Percentiles rank a stretch among this genome's conserved stretches.
Conservation (phyloP, 2,329 filamentous ascomycete genomes). For the Aspergillus fructus region DNA sequence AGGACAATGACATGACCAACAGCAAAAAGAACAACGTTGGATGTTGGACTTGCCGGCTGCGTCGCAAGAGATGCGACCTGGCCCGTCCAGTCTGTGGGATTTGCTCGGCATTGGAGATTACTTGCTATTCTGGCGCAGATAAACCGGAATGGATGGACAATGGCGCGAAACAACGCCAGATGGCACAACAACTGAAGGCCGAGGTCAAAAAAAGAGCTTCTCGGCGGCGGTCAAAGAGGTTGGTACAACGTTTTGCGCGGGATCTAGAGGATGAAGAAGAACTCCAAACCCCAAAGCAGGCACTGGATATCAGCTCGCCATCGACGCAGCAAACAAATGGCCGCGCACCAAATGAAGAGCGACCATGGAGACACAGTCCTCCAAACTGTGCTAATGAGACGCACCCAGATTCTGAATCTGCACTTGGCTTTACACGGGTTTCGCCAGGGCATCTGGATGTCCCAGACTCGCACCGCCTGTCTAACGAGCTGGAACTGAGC, state of each 20-base stretch:
- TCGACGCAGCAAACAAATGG: not conserved
- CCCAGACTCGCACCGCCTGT: not conserved
- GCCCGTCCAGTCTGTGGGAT: constrained; percentile 51
- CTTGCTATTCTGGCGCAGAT: constrained; percentile 53
- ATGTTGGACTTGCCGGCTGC: constrained; percentile 62
- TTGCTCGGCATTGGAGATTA: constrained; percentile 56
- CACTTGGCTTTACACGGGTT: not conserved
- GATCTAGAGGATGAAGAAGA: not conserved
- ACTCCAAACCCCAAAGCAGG: not conserved
- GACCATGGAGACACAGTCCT: not conserved
- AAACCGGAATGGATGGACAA: constrained; percentile 62
- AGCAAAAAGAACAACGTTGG: not conserved
- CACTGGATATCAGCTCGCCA: not conserved
- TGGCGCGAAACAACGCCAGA: constrained; percentile 48
- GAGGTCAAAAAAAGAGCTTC: constrained; percentile 57
- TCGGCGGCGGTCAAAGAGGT: constrained; percentile 35
- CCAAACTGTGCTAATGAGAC: not conserved
- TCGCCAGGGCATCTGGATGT: not conserved
- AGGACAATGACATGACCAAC: not conserved
- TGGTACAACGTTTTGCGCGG: not conserved
- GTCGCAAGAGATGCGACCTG: constrained; percentile 63
- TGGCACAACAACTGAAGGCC: constrained; percentile 55
- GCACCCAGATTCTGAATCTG: not conserved
- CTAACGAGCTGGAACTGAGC: constrained; percentile 14
- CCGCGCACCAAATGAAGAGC: not conserved